Evolutionary conservation across 768 basidiomycete genomes (phyloP), one percentile per base, ranked within the genome.

Genomic region (Arthromyces matolae): DNA sequence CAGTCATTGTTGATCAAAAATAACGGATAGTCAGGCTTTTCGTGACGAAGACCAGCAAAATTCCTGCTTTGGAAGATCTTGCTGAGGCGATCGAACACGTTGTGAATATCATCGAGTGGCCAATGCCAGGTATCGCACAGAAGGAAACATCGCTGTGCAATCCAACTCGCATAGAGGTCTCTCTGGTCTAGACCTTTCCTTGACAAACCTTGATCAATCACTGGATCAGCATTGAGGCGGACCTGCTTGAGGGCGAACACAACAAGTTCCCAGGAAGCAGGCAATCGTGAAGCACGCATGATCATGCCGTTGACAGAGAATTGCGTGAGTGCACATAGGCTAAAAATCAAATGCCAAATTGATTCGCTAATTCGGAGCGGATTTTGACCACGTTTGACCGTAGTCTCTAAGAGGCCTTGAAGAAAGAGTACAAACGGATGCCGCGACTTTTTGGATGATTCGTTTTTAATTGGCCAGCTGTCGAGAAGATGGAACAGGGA

Each of bases 101-200:
- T 59, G 9, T 73, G 75, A 2, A 81, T 78, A 14, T 79, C 74
- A 12, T 76, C 67, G 23, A 89, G 71, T 10, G 61, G 59, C 94
- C 94, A 97, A 20, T 71, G 61, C 90, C 93, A 96, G n/a, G 74
- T 71, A 23, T 76, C 72, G 58, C 76, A 81, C 35, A 98, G 64
- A n/a, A 80, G 67, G 46, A 87, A 78, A 62, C 89, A 92, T 12
- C 94, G 78, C 0, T 76, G 74, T 25, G 85, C 74, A 44, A 95
- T 69, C 6, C 84, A 64, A 8, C 78, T 77, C 45, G 92, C 67
- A 59, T 93, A 94, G 7, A 73, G 65, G 60, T 93, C 89, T 14
- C 84, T 78, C 46, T 78, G 77, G 45, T 70, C 66, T 4, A 84
- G 58, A 18, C 58, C 70, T 1, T 66, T 60, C 10, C 46, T 57